Conservation (phyloP, 2,329 filamentous ascomycete species). For the Aspergillus jensenii region DNA sequence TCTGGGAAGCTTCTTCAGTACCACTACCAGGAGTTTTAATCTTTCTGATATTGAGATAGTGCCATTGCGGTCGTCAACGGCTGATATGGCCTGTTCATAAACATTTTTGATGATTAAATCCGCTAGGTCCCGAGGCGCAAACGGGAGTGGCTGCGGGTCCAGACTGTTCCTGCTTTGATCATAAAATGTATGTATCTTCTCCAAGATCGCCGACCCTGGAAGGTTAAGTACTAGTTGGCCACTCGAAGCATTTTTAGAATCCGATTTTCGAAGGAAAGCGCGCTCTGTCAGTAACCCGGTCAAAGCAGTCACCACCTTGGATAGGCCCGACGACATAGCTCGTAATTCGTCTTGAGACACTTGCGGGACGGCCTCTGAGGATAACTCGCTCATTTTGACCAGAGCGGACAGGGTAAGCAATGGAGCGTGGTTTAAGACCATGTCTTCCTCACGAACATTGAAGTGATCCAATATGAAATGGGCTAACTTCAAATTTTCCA, state of each 20-base stretch:
- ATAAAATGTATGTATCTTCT: constrained; percentile 66
- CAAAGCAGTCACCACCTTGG: constrained; percentile 30
- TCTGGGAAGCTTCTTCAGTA: constrained; percentile 41
- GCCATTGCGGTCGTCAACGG: constrained; percentile 26
- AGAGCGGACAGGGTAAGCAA: constrained; percentile 67
- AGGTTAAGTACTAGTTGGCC: constrained; percentile 16
- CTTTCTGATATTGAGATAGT: constrained; percentile 55
- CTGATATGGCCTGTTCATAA: constrained; percentile 35
- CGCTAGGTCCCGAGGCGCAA: constrained; percentile 56
- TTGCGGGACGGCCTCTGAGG: constrained; percentile 11
- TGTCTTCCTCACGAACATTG: constrained; percentile 94
- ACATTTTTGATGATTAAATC: constrained; percentile 65
- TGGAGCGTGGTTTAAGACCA: constrained; percentile 83
- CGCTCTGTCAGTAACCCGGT: constrained; percentile 47
- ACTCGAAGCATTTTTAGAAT: constrained; percentile 23
- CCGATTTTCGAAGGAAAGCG: constrained; percentile 50
- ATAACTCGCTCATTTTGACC: constrained; percentile 44
- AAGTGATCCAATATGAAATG: constrained; percentile 84
- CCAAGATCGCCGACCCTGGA: constrained; percentile 50
- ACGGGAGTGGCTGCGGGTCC: constrained; percentile 62
- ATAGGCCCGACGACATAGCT: constrained; percentile 25
- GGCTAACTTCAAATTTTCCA: constrained; percentile 69
- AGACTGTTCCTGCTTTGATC: constrained; percentile 68
- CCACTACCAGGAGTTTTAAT: constrained; percentile 58
- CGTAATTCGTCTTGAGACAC: constrained; percentile 19